These are phyloP conservation scores for Echites panduratus DNA, from an alignment of 257 asterid species.

Conservation along the genomic window DNA sequence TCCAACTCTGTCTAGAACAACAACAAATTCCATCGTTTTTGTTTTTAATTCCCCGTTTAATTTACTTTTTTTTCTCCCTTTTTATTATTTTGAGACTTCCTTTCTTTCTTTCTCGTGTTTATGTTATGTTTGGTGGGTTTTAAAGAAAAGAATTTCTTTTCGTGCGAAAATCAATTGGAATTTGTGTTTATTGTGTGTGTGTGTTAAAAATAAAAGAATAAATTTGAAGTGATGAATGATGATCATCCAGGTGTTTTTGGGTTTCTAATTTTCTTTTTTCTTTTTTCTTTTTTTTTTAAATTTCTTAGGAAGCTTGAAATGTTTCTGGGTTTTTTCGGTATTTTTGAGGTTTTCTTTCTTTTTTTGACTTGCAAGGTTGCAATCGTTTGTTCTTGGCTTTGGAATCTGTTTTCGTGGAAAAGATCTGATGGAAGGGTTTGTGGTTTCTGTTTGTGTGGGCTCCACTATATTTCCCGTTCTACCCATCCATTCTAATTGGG, in stretches of 20 bases:
- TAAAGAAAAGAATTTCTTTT: neutral
- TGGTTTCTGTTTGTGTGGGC: conserved; percentile 26
- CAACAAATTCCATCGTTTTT: conserved; percentile 15
- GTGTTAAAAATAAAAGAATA: neutral
- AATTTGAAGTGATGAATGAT: conserved; percentile 5
- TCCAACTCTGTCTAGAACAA: conserved; percentile 20
- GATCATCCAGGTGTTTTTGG: conserved; percentile 5
- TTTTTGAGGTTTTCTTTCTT: conserved; percentile 8
- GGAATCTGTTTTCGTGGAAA: conserved; percentile 20
- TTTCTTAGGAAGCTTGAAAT: conserved; percentile 1
- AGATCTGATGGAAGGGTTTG: conserved; percentile 22
- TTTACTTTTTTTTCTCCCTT: neutral
- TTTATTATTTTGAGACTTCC: neutral
- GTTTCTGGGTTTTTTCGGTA: conserved; percentile 30
- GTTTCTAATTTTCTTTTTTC: neutral
- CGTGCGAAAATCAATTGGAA: neutral
- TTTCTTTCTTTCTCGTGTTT: neutral
- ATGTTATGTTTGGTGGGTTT: neutral
- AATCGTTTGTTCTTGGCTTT: conserved; percentile 16
- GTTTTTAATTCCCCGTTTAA: neutral
- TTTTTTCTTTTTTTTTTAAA: neutral
- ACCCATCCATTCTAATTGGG: neutral
- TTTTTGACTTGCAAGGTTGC: neutral
- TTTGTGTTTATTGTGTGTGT: no score
- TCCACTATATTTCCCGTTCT: conserved; percentile 1